Conservation (phyloP, 345 rosid species). For the Ceriops tagal region DNA sequence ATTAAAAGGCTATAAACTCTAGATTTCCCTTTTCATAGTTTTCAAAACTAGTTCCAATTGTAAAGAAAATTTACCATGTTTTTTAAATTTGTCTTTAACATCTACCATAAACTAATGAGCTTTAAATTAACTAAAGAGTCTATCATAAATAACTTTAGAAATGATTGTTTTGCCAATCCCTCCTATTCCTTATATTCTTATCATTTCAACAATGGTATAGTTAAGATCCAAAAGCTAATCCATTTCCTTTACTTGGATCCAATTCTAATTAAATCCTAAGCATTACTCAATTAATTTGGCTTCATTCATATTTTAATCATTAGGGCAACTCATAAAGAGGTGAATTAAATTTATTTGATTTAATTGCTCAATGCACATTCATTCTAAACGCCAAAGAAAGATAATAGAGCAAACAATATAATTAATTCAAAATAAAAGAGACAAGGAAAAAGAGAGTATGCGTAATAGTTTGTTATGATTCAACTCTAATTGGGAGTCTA, state of each 20-base stretch:
- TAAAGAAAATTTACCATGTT: neutral
- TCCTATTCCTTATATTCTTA: constrained; percentile 3
- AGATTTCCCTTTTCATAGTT: neutral
- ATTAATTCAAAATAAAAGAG: too few species aligned
- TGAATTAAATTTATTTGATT: too few species aligned
- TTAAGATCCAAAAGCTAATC: neutral
- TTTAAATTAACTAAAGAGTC: neutral
- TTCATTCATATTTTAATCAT: too few species aligned
- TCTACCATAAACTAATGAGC: constrained; percentile 5
- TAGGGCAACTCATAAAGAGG: too few species aligned
- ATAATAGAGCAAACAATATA: too few species aligned
- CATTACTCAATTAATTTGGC: neutral
- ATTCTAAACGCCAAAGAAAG: too few species aligned
- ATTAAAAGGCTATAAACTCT: neutral
- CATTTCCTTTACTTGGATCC: constrained; percentile 5
- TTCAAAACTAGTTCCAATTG: neutral
- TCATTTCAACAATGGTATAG: neutral
- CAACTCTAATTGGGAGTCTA: too few species aligned
- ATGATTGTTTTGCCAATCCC: constrained; percentile 13
- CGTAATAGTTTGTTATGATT: too few species aligned
- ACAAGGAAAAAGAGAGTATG: too few species aligned
- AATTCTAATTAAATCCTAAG: constrained; percentile 8
- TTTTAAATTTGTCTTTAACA: constrained; percentile 9
- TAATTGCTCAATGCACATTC: too few species aligned
- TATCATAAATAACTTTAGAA: neutral